Evolutionary conservation across 163 green algal species (phyloP), one percentile per base, ranked within the genome.

Genomic region (Trebouxia gelatinosa): DNA sequence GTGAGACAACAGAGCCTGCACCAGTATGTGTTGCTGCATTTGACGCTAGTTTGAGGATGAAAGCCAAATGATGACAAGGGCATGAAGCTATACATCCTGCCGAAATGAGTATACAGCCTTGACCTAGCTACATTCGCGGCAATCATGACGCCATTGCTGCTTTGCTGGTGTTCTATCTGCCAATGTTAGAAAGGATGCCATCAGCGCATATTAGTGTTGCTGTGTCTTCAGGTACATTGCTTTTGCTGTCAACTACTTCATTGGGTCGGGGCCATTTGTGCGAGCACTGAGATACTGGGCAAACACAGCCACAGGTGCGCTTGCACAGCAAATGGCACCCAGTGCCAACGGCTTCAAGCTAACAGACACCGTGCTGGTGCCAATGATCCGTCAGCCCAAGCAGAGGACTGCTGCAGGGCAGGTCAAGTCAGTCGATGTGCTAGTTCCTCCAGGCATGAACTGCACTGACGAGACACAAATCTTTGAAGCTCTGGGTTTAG

Each of bases 241-340:
- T 0, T 87, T 83, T 80, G 88, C 89, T 0, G 77, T 95, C 66
- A 91, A 91, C 80, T 91, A 95, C 78, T 95, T 95, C 75, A 87
- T 76, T 64, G 82, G 80, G 31, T 81, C 80, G 26, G 77, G 77
- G n/a, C 58, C 85, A 74, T 91, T 95, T 68, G 84, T 79, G 48
- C 81, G 89, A 0, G 89, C 91, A 7, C 78, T 90, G 59, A 83
- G 91, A 11, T 77, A 84, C 75, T 89, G 82, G 82, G 86, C 86
- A 21, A 75, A 43, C 16, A 43, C n/a, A 26, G n/a, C 74, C 57
- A 21, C 68, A 23, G 72, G 39, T 17, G 54, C 9, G 46, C 31
- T 28, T 1, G 66, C 78, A 26, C 46, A 75, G 19, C 28, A 43
- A 54, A 26, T 43, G 40, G 31, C 71, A 17, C 65, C 77, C 7